phyloP scores from a whole-genome alignment of 225 moss, liverwort and hornwort species.

The Physcomitrium patens region DNA sequence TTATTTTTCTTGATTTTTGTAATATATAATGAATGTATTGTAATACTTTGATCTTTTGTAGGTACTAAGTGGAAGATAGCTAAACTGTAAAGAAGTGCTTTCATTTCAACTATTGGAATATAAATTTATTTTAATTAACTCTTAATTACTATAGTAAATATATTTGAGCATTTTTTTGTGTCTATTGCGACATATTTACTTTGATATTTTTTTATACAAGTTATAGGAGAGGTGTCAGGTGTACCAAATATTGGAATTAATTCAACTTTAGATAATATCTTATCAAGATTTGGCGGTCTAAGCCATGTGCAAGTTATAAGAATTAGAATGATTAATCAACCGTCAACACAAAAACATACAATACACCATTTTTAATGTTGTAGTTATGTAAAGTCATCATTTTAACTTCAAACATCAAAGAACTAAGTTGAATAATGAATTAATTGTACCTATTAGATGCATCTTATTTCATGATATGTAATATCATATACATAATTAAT shows the following conservation, averaged over 20 bases:
- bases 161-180: slow-evolving; percentile 2
- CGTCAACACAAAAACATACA: not conserved
- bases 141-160: not conserved
- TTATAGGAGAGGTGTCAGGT: slow-evolving; percentile 35
- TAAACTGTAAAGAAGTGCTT: not conserved
- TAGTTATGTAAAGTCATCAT: not conserved
- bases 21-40: no score
- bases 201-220: slow-evolving; percentile 24
- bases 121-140: not conserved
- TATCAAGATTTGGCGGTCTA: slow-evolving; percentile 71
- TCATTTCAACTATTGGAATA: not conserved
- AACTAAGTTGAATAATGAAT: slow-evolving; percentile 4
- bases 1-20: no score
- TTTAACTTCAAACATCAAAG: no score
- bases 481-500: not conserved
- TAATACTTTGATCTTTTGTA: slow-evolving; percentile 2
- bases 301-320: slow-evolving; percentile 73
- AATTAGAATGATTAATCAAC: slow-evolving; percentile 51
- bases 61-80: not conserved
- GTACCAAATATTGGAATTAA: slow-evolving; percentile 18
- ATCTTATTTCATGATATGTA: slow-evolving; percentile 15
- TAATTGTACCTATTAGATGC: not conserved
- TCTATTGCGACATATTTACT: slow-evolving; percentile 14
- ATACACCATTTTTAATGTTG: slow-evolving; percentile 35
- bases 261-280: slow-evolving; percentile 73